Conservation (phyloP, 495 filamentous ascomycete genomes). For the Tuber microsphaerosporum region DNA sequence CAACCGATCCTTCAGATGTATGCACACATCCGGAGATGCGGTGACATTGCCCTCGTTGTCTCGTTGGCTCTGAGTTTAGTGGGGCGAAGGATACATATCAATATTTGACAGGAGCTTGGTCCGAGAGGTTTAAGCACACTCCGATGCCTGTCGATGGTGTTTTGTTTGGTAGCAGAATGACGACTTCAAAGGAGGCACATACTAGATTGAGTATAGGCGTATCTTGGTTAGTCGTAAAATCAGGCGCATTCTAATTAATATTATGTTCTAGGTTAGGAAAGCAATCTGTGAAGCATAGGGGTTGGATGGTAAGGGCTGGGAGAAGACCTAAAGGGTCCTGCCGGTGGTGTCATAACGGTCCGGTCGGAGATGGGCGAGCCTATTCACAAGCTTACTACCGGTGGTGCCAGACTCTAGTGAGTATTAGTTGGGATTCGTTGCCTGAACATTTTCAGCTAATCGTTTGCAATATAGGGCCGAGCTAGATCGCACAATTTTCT, state of each 20-base stretch:
- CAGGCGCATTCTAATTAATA: conserved; percentile 4
- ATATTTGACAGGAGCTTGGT: conserved; percentile 86
- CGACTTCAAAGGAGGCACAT: conserved; percentile 90
- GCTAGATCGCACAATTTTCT: conserved; percentile 97
- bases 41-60: conserved; percentile 80
- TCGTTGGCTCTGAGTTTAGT: conserved; percentile 90
- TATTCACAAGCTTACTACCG: conserved; percentile 92
- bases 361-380: conserved; percentile 95
- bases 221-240: neutral
- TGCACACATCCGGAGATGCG: conserved; percentile 65
- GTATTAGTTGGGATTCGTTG: neutral
- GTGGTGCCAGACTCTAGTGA: conserved; percentile 83
- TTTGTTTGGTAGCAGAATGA: conserved; percentile 84
- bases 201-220: conserved; percentile 61
- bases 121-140: conserved; percentile 73
- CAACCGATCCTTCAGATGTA: conserved; percentile 87
- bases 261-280: conserved; percentile 62
- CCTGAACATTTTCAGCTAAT: neutral
- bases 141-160: conserved; percentile 91
- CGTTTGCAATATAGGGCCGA: conserved; percentile 51
- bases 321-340: conserved; percentile 89
- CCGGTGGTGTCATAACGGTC: conserved; percentile 93
- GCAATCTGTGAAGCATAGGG: conserved; percentile 87
- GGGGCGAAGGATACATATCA: conserved; percentile 87
- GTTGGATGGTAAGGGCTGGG: conserved; percentile 81